Evolutionary conservation across 2,329 filamentous ascomycete species (phyloP), one percentile per base, ranked within the genome.

Genomic region (Ophiostoma perfectum): DNA sequence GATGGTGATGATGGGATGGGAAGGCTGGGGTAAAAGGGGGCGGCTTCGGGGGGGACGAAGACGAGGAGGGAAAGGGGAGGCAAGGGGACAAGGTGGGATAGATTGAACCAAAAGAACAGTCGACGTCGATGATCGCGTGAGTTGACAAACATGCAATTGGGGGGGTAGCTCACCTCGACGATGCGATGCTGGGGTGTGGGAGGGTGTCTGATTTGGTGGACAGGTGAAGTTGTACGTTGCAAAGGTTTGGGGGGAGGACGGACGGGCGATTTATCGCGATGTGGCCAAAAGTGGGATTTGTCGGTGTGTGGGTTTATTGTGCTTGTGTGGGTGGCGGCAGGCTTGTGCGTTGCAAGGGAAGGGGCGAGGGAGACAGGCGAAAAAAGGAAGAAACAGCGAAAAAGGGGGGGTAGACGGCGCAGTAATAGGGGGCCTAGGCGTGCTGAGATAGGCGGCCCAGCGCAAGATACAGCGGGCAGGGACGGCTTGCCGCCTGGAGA

Each of bases 251-350:
- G 58, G 70, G 42, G 58, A 62, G 58, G 42, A 64, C 68, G 60
- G 70, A 63, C 52, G 66, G 68, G 70, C 62, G 69, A 70, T 71
- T 70, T 72, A 65, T 72, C 71, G 71, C 71, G 71, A 72, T 72
- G 71, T 72, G 71, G 71, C 70, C 71, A 71, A 70, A 72, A 70
- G 71, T 72, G 71, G 70, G 70, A 71, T 71, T 72, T 72, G 71
- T 72, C 71, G 71, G 71, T 72, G 71, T 71, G 71, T 70, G 68
- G 69, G 44, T 64, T 45, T 27, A 55, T 55, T 27, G 36, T 27
- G 36, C 58, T 62, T 63, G 60, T 39, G 60, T 42, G 58, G 52
- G 36, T 14, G 58, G 58, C 44, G 62, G 39, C 62, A 69, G 66
- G 27, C 27, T 27, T 70, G 68, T 65, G 66, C 69, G 66, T 49